Evolutionary conservation across 495 filamentous ascomycete species (phyloP).

Genomic region (Hyphodiscus hymeniophilus): DNA sequence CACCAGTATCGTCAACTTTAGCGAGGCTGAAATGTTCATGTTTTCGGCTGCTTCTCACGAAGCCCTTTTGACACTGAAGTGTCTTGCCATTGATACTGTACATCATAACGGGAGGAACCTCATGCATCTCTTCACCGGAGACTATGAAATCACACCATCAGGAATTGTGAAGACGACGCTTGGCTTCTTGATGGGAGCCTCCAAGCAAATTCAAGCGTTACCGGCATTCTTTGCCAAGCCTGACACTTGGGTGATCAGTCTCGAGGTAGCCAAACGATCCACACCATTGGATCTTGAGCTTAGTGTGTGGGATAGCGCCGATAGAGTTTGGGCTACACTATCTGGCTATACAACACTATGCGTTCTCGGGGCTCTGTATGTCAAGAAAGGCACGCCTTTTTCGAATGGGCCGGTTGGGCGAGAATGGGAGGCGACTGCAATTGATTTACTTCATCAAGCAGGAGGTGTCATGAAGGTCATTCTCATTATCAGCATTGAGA

Average conservation of each 20-base stretch:
- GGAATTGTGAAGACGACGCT: slow-evolving; percentile 8
- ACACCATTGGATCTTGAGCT: slow-evolving; percentile 49
- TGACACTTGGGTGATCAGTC: slow-evolving; percentile 40
- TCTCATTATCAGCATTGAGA: slow-evolving; percentile 96
- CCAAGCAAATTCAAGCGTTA: background rate
- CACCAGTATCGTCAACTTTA: slow-evolving; percentile 14
- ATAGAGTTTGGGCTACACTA: slow-evolving; percentile 71
- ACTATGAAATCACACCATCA: slow-evolving; percentile 14
- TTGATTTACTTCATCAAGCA: slow-evolving; percentile 83
- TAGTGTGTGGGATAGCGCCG: slow-evolving; percentile 66
- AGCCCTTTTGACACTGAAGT: slow-evolving; percentile 42
- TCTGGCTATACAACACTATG: slow-evolving; percentile 74
- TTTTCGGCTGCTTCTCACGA: slow-evolving; percentile 56
- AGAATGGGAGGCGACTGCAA: slow-evolving; percentile 65
- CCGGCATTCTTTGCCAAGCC: slow-evolving; percentile 21
- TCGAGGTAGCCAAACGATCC: slow-evolving; percentile 32
- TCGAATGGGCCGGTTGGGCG: slow-evolving; percentile 55
- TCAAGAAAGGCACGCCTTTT: slow-evolving; percentile 59
- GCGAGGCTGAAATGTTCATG: slow-evolving; percentile 47
- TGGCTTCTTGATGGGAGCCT: background rate
- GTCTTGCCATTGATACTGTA: slow-evolving; percentile 24
- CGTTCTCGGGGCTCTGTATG: slow-evolving; percentile 65
- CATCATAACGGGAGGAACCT: slow-evolving; percentile 30
- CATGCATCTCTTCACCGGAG: slow-evolving; percentile 15
- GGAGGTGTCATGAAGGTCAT: slow-evolving; percentile 98